These are phyloP conservation scores for Coniferiporia sulphurascens DNA, from an alignment of 1,284 basidiomycete genomes.

Conservation along the genomic window DNA sequence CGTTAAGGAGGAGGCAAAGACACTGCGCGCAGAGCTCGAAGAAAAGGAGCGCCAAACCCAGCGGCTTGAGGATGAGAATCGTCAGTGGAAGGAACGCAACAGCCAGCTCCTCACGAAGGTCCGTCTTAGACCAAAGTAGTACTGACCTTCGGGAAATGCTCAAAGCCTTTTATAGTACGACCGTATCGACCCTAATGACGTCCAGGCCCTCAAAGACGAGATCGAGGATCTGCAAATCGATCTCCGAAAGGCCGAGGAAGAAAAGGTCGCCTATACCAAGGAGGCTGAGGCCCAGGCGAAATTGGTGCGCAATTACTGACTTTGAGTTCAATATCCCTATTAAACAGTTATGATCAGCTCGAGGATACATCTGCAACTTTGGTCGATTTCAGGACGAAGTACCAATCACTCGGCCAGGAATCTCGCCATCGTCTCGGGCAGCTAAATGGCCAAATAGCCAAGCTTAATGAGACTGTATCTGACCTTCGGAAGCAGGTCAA, in stretches of 20 bases:
- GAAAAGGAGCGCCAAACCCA: conserved; percentile 64
- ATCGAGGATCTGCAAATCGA: conserved; percentile 46
- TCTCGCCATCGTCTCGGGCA: conserved; percentile 30
- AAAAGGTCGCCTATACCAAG: conserved; percentile 28
- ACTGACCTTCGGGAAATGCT: background rate
- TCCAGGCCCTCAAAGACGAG: conserved; percentile 76
- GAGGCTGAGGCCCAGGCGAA: conserved; percentile 32
- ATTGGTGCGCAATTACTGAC: conserved; percentile 32
- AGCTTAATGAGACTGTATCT: conserved; percentile 29
- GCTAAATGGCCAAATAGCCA: conserved; percentile 33
- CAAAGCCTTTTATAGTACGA: conserved; percentile 54
- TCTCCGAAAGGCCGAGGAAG: conserved; percentile 29
- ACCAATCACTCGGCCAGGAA: conserved; percentile 25
- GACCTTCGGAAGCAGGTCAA: conserved; percentile 28
- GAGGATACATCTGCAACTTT: conserved; percentile 27
- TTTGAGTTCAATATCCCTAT: background rate
- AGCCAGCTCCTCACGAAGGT: conserved; percentile 78
- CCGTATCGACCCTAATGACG: conserved; percentile 81
- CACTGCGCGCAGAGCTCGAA: conserved; percentile 70
- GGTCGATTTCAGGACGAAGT: conserved; percentile 29
- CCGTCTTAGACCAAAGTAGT: conserved; percentile 1
- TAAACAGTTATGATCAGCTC: conserved; percentile 24
- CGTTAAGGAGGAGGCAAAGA: conserved; percentile 64
- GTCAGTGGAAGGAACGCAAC: conserved; percentile 83
- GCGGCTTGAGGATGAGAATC: conserved; percentile 74